Conservation (phyloP, 768 basidiomycete genomes). For the Hemileccinum impolitum region DNA sequence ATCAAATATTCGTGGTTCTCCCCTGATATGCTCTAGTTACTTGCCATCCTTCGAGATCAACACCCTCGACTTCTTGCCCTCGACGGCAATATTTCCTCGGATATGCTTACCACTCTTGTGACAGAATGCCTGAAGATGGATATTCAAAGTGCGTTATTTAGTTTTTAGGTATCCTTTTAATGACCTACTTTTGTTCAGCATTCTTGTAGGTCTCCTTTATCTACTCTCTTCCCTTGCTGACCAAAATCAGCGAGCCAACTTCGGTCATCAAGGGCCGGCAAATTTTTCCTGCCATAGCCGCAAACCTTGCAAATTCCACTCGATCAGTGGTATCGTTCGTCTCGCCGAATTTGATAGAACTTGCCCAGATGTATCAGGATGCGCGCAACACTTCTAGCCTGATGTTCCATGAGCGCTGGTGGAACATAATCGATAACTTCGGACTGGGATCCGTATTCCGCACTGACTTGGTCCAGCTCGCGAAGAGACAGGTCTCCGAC, state of each 20-base stretch:
- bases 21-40: conserved; percentile 39
- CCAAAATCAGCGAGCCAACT: conserved; percentile 77
- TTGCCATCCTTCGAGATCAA: conserved; percentile 45
- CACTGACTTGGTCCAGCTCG: conserved; percentile 59
- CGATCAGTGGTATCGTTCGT: conserved; percentile 60
- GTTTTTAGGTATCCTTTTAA: neutral
- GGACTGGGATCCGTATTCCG: conserved; percentile 67
- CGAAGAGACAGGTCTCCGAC: conserved; percentile 43
- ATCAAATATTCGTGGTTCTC: neutral
- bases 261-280: conserved; percentile 76
- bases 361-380: conserved; percentile 54
- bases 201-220: conserved; percentile 59
- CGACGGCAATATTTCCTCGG: conserved; percentile 70
- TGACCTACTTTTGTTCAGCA: conserved; percentile 38
- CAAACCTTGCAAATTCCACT: conserved; percentile 31
- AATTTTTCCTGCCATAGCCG: conserved; percentile 61
- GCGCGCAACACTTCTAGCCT: conserved; percentile 47
- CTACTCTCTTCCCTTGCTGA: conserved; percentile 4
- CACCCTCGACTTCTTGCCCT: conserved; percentile 61
- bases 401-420: conserved; percentile 57
- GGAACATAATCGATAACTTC: conserved; percentile 61
- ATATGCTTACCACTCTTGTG: conserved; percentile 50
- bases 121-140: conserved; percentile 43
- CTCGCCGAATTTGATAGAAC: conserved; percentile 85
- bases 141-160: conserved; percentile 50